Base-by-base conservation (phyloP, 2,329 filamentous ascomycete species). In the Colletotrichum incanum region DNA sequence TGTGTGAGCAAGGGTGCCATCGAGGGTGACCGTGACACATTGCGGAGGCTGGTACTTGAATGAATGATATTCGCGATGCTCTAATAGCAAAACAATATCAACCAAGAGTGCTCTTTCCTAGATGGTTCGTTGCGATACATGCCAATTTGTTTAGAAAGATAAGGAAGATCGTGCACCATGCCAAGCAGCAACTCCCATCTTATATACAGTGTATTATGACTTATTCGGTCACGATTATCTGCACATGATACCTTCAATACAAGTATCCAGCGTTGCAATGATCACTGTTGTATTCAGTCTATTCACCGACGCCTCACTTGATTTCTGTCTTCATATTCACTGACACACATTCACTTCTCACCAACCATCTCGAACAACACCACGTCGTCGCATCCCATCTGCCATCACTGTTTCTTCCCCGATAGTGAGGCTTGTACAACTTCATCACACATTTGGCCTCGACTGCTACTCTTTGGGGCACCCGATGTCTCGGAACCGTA, bases 21-120 rank as follows among this genome's bases (percentile, higher is more conserved):
- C 86, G 84, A 67, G 87, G 87, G 74, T 88, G 87, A 63, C 86
- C 87, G 82, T 87, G 84, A 75, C 87, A 89, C 87, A 89, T 89
- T 31, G 77, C 80, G 77, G 52, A 12, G 3, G 23, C 7, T n/a
- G 47, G 7, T 12, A 9, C 11, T 8, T 26, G 12, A 6, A 37
- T 6, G 31, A 39, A 16, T 16, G 26, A 7, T 23, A 5, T 0
- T 23, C 18, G 23, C 9, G 23, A 28, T 41, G 5, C 11, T 7
- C 14, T n/a, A 31, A 31, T 31, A 31, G 34, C 9, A 37, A 9
- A 11, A 20, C 28, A 11, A 9, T 18, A 16, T 14, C 0, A 20
- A 4, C 34, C 43, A 54, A n/a, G 6, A 49, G 49, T 20, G 26
- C 18, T 23, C 23, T 23, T 5, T 31, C 12, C 20, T 6, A 39